Percentiles rank a stretch among this genome's conserved stretches.
These are phyloP conservation scores for Rhypophila decipiens DNA, from an alignment of 495 filamentous ascomycete species.

Conservation along the genomic window DNA sequence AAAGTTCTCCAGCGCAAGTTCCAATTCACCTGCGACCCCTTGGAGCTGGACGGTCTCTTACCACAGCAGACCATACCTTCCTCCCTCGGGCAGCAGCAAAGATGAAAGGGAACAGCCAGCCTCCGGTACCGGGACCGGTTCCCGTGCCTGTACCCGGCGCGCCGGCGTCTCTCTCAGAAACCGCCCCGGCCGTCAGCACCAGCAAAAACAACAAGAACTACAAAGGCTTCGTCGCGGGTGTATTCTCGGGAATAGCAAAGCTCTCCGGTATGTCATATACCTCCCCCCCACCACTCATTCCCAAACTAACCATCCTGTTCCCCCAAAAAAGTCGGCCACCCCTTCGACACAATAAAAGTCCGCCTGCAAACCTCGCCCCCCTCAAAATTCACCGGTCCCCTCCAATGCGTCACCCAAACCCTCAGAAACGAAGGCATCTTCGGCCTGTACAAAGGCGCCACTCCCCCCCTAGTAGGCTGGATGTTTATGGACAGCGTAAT, in stretches of 20 bases:
- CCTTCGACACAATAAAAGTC: constrained; percentile 95
- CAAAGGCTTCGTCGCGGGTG: constrained; percentile 89
- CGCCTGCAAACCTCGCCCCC: constrained; percentile 81
- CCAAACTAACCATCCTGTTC: background rate
- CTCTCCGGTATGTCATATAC: constrained; percentile 56
- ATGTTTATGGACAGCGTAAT: constrained; percentile 97
- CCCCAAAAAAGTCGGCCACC: constrained; percentile 37
- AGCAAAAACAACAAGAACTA: constrained; percentile 44
- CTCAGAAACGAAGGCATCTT: constrained; percentile 69
- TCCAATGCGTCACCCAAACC: constrained; percentile 80
- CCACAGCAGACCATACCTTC: no score
- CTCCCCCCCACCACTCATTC: background rate
- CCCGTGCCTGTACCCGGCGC: constrained; percentile 5
- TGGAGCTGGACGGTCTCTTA: no score
- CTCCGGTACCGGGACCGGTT: constrained; percentile 2
- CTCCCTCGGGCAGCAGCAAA: background rate
- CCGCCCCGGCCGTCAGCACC: constrained; percentile 3
- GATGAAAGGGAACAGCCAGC: background rate
- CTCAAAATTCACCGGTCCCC: constrained; percentile 72
- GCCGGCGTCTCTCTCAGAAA: constrained; percentile 1
- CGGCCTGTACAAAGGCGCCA: constrained; percentile 86
- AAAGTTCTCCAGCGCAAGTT: no score
- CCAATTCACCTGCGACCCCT: no score
- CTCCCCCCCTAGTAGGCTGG: constrained; percentile 88
- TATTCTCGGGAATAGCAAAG: constrained; percentile 92